Evolutionary conservation across 2,329 filamentous ascomycete species (phyloP).

Genomic region (Talaromyces pinophilus): DNA sequence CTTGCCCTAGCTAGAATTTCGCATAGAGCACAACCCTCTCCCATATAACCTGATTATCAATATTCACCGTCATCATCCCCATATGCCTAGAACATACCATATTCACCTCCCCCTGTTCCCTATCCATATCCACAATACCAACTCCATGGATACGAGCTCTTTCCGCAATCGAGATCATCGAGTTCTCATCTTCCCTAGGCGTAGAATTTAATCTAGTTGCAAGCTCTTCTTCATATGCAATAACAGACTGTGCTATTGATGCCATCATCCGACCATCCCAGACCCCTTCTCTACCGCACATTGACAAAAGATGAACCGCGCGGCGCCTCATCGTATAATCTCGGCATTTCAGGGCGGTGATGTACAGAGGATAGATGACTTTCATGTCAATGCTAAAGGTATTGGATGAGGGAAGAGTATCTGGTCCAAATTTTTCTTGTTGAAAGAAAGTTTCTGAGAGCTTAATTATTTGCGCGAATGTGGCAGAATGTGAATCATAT

Average conservation of each 20-base stretch:
- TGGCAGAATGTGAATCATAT: not conserved
- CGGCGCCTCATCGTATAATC: not conserved
- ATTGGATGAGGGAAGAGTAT: too few species aligned
- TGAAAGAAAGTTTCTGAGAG: not conserved
- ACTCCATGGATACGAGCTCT: slow-evolving; percentile 10
- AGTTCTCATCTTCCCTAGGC: not conserved
- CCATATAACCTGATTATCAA: not conserved
- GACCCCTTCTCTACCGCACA: slow-evolving; percentile 9
- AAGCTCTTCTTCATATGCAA: not conserved
- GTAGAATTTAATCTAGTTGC: not conserved
- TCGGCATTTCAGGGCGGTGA: slow-evolving; percentile 10
- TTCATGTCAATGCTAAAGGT: slow-evolving; percentile 12
- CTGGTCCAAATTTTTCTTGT: not conserved
- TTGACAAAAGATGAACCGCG: not conserved
- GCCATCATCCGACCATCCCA: slow-evolving; percentile 18
- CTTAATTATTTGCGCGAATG: slow-evolving; percentile 3
- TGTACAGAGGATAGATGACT: slow-evolving; percentile 11
- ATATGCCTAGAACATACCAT: slow-evolving; percentile 8
- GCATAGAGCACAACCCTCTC: not conserved
- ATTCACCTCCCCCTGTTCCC: not conserved
- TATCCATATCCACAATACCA: slow-evolving; percentile 5
- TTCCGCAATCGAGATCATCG: not conserved
- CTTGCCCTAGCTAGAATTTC: not conserved
- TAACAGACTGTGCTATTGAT: not conserved
- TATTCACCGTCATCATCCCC: not conserved